These are phyloP conservation scores for Phialophora verrucosa DNA, from an alignment of 2,329 filamentous ascomycete genomes.

Conservation along the genomic window DNA sequence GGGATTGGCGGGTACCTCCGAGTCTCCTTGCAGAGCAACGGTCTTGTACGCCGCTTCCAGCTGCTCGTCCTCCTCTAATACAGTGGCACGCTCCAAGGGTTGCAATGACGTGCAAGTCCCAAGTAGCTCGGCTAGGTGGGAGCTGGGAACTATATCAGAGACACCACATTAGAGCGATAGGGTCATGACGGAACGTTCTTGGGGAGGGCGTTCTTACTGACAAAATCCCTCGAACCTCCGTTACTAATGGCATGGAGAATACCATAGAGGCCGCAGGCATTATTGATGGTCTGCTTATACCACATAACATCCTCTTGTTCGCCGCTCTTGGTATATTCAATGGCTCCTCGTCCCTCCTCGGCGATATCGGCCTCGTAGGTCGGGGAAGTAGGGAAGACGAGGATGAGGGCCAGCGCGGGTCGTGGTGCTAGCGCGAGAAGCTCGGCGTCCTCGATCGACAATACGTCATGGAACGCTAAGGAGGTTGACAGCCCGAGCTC, in stretches of 20 bases:
- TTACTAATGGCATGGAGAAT: conserved; percentile 1
- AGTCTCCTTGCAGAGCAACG: conserved; percentile 18
- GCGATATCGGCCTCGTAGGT: conserved; percentile 9
- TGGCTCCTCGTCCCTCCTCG: too few species aligned
- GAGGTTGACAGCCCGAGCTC: too few species aligned
- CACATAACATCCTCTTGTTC: conserved; percentile 19
- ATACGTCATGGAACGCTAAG: conserved; percentile 58
- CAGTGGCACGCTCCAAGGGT: too few species aligned
- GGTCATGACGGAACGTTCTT: too few species aligned
- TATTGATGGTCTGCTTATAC: conserved; percentile 11
- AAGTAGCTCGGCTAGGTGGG: too few species aligned
- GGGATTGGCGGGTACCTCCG: conserved; percentile 18
- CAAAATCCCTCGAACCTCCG: background rate
- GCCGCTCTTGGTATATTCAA: conserved; percentile 14
- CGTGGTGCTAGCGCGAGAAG: conserved; percentile 57
- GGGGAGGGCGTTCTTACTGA: too few species aligned
- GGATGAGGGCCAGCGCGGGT: conserved; percentile 58
- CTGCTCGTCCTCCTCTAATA: background rate
- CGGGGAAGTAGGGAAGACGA: conserved; percentile 56
- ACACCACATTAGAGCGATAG: too few species aligned
- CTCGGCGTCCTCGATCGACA: conserved; percentile 56
- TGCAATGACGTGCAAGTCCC: too few species aligned
- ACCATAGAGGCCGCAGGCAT: conserved; percentile 6
- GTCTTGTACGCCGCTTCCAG: conserved; percentile 7
- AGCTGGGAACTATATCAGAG: too few species aligned